Conservation (phyloP, 805 yeast species). For the Kodamaea jinghongensis region DNA sequence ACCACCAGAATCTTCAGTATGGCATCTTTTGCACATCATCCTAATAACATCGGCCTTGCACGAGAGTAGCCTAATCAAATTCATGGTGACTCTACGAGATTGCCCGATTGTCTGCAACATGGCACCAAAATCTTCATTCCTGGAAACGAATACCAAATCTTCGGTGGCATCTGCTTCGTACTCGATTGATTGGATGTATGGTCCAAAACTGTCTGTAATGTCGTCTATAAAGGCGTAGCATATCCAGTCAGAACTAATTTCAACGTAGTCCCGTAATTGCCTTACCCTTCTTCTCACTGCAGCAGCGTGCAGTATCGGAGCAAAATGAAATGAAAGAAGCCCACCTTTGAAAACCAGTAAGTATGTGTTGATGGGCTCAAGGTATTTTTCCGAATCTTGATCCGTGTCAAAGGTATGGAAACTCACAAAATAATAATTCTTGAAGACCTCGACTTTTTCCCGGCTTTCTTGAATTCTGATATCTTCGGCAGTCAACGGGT, state of each 20-base stretch:
- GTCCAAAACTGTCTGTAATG: conserved; percentile 31
- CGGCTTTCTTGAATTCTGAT: conserved; percentile 94
- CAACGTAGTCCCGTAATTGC: conserved; percentile 29
- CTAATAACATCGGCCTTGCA: conserved; percentile 29
- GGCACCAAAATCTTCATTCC: conserved; percentile 20
- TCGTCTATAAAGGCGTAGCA: conserved; percentile 31
- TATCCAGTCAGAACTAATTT: conserved; percentile 29
- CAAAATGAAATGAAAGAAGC: conserved; percentile 27
- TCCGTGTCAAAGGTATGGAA: conserved; percentile 96
- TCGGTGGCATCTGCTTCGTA: conserved; percentile 30
- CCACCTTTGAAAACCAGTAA: conserved; percentile 30
- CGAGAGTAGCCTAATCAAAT: conserved; percentile 28
- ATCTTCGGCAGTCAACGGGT: conserved; percentile 97
- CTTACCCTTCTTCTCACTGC: conserved; percentile 29
- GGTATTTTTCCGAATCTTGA: conserved; percentile 28
- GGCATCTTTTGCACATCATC: conserved; percentile 30
- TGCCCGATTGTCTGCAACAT: conserved; percentile 27
- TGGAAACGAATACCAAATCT: conserved; percentile 25
- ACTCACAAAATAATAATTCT: conserved; percentile 88
- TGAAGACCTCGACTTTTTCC: conserved; percentile 93
- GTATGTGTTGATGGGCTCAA: conserved; percentile 30
- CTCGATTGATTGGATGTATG: conserved; percentile 27
- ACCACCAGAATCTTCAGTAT: conserved; percentile 25
- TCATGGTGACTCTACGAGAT: conserved; percentile 28
- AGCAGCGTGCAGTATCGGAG: conserved; percentile 28